Evolutionary conservation across 163 green algal genomes (phyloP).

Genomic region (Scenedesmus sp.): DNA sequence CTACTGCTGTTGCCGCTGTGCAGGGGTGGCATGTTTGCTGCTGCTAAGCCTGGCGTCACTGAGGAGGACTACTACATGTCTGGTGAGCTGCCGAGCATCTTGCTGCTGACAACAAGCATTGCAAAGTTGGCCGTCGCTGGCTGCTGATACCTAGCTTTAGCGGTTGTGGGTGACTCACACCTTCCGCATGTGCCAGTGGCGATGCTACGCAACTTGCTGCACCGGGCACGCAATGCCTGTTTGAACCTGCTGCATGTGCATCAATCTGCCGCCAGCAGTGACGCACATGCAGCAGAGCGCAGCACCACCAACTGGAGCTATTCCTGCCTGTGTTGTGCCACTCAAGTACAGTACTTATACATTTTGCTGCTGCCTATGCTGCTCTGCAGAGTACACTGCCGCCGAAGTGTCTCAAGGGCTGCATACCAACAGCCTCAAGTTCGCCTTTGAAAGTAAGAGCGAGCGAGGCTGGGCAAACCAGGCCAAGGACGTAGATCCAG

Average conservation of each 20-base stretch:
- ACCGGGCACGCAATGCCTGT: no score
- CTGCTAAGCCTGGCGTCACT: constrained; percentile 66
- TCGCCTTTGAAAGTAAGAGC: constrained; percentile 52
- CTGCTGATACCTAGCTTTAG: background rate
- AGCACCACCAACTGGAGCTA: no score
- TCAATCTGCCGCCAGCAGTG: no score
- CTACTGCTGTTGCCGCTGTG: constrained; percentile 32
- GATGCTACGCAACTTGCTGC: no score
- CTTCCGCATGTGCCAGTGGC: no score
- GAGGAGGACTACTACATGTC: constrained; percentile 88
- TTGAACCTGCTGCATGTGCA: no score
- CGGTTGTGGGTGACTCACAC: no score
- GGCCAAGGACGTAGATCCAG: background rate
- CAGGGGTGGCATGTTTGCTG: constrained; percentile 79
- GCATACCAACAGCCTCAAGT: constrained; percentile 57
- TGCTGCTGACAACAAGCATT: constrained; percentile 72
- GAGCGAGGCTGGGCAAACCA: constrained; percentile 41
- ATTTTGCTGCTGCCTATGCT: background rate
- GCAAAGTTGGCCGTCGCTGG: background rate
- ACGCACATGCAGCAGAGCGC: no score
- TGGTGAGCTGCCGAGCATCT: background rate
- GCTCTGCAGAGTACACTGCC: constrained; percentile 55
- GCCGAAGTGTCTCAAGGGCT: constrained; percentile 53
- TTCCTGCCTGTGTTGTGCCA: no score
- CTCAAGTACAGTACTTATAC: background rate